Evolutionary conservation across 441 rosid species (phyloP), one percentile per base, ranked within the genome.

Genomic region (Monsonia emarginata): DNA sequence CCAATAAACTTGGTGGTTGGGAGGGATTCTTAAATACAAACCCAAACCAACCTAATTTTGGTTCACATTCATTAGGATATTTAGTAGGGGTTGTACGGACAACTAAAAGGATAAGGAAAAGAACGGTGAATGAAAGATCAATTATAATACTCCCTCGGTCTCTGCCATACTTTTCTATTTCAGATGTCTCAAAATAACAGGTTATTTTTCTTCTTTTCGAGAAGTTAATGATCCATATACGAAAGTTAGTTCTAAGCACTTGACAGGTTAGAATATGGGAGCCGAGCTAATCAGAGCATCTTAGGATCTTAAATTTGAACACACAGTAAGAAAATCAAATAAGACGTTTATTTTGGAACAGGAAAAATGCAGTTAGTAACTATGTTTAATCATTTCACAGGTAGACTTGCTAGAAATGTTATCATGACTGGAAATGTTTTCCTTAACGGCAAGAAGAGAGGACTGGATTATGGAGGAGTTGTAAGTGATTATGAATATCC

Each of bases 381-480:
- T 3, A 44, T 14, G 2, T 38, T 8, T 38, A 11, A 38, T 4
- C 4, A 52, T 52, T 24, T 57, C 76, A 77, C 93, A 91, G 96
- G 95, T 59, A 84, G 98, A 72, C 84, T 89, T 56, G 70, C 98
- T 13, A 68, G 80, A 38, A 89, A 81, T 65, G 82, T 81, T 57
- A 80, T 81, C 18, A 88, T 86, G 93, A 78, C 83, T 0, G 98
- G 96, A 52, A 82, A 82, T 26, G 82, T 91, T 70, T 80, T 83
- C 71, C 75, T 91, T 11, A 88, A 89, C 72, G 95, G 98, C 63
- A 86, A 80, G 74, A 79, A 76, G 76, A 86, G 64, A 67, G 84
- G 76, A 42, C 76, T 77, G 4, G 79, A 77, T 69, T 70, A 67
- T 65, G 80, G 85, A 40, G 81, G 71, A 69, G 73, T 76, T 63